Evolutionary conservation across 1,284 basidiomycete species (phyloP), one percentile per base, ranked within the genome.

Genomic region (Apiotrichum veenhuisii): DNA sequence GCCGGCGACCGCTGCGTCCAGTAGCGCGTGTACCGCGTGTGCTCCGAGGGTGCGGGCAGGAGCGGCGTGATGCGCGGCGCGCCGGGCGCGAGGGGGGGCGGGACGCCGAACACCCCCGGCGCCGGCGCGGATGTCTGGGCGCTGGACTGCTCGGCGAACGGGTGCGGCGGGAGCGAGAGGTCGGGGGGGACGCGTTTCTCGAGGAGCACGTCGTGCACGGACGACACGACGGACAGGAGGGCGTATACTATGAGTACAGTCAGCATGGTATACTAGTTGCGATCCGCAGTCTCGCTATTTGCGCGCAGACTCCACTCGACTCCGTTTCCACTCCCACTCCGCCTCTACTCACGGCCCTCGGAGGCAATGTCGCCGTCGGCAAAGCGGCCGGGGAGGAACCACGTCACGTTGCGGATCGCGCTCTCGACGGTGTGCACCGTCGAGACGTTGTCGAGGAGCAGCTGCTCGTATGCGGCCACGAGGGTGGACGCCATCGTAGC

Each of bases 311-410:
- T 20, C 45, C 36, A n/a, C 49, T 51, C 30, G 7, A 30, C 30
- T n/a, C n/a, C n/a, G n/a, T n/a, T n/a, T n/a, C n/a, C n/a, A n/a
- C n/a, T n/a, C n/a, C n/a, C n/a, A n/a, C n/a, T n/a, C n/a, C n/a
- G n/a, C n/a, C n/a, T n/a, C n/a, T n/a, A 87, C 91, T 84, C 66
- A 93, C 91, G 80, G 71, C 88, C 85, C 82, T 94, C 92, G 37
- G 89, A 91, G 54, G 88, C 90, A 57, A 97, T 81, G 75, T 97
- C 94, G 53, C 93, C 91, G 82, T 97, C 94, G 74, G 92, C 91
- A 83, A 97, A 97, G 61, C 93, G 84, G 62, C 93, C 94, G 22
- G 94, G 93, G 25, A 97, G 81, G 66, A 97, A 87, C 89, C 92
- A 97, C 38, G 91, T 94, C 64, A 96, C 79, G 59, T 90, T 93